Percentiles rank a stretch among this genome's conserved stretches.
phyloP scores from a whole-genome alignment of 1,139 yeast species.

The Diutina sp. region DNA sequence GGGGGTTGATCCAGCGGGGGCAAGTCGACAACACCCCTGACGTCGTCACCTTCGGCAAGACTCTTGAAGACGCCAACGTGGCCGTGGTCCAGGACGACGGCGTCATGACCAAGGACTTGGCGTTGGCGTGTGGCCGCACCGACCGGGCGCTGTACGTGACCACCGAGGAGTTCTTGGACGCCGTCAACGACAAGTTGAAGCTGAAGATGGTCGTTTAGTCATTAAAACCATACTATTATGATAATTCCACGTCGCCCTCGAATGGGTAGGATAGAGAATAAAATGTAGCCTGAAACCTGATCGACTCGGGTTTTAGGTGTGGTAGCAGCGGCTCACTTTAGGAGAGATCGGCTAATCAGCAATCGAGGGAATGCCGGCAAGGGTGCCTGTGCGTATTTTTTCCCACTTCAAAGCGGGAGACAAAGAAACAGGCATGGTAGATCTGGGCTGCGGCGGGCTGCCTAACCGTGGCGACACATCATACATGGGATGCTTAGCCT shows the following conservation, averaged over 20 bases:
- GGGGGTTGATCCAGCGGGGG: constrained; percentile 76
- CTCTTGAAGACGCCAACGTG: constrained; percentile 54
- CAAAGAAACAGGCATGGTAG: background rate
- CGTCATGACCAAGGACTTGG: constrained; percentile 75
- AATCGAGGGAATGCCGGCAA: background rate
- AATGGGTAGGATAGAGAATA: no score
- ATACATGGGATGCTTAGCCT: no score
- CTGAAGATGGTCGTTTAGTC: background rate
- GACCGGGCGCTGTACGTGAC: constrained; percentile 58
- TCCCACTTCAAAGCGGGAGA: no score
- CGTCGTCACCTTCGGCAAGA: constrained; percentile 54
- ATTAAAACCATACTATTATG: no score
- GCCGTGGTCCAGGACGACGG: constrained; percentile 65
- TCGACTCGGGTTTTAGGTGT: no score
- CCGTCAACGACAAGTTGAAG: constrained; percentile 36
- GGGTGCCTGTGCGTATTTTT: background rate
- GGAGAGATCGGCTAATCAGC: background rate
- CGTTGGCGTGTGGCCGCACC: constrained; percentile 58
- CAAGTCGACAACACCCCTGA: constrained; percentile 60
- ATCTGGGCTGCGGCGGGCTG: background rate
- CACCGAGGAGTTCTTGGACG: constrained; percentile 64
- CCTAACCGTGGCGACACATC: background rate
- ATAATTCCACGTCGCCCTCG: no score
- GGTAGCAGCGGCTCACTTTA: background rate
- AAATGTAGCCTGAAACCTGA: no score